Base-by-base conservation (phyloP, 257 asterid species). In the Nemophila menziesii region DNA sequence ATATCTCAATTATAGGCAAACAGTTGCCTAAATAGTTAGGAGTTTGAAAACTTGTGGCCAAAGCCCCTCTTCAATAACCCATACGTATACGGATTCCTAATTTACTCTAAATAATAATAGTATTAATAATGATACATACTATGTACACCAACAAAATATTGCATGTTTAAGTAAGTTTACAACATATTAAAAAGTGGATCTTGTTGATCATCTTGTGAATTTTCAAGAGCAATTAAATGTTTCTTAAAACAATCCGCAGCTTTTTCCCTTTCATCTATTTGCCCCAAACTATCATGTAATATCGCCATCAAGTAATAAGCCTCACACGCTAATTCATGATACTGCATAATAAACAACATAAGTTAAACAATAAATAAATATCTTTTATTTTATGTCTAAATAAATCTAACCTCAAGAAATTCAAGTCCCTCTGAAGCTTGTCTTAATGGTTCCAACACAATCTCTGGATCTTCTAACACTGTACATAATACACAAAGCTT, bases 341-440 rank as follows among this genome's bases (percentile, higher is more conserved):
- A 74, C 98, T 87, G 89, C 29, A 39, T 10, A 14, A 22, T 36
- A 55, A 33, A 39, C 60, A 43, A 16, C 22, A 63, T 29, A 5
- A 7, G 36, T 29, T 13, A 5, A 29, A 5, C 12, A 29, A 5
- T 29, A 29, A 29, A 13, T 7, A 24, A 29, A 29, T 29, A 13
- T 7, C 36, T 29, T 7, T 13, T 13, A 29, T 29, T 10, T 29
- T 29, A 29, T 29, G 36, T 29, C 36, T 29, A 29, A 29, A 54
- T 43, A 40, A 19, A 55, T 55, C 83, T 17, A 54, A 87, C 97
- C 97, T 90, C 86, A 60, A 90, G 57, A 54, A 69, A 79, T 59
- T 84, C 76, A 59, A 85, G 93, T 48, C 73, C 94, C 62, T 75
- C 87, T 0, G 92, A 72, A 72, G 98, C 98, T 66, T 77, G 98